phyloP scores from a whole-genome alignment of 2,329 filamentous ascomycete species.

The Pseudocercospora ulei region DNA sequence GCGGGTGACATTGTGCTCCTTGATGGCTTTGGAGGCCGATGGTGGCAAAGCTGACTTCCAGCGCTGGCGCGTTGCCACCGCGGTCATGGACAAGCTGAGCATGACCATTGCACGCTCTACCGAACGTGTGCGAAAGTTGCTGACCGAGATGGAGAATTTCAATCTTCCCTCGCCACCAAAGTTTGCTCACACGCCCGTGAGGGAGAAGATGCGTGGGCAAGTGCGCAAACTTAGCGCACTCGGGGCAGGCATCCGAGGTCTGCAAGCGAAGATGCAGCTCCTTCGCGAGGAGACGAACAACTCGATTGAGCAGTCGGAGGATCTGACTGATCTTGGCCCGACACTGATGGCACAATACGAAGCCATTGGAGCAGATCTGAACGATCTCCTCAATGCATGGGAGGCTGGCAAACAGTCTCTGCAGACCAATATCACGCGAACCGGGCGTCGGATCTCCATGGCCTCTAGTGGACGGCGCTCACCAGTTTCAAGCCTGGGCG shows the following conservation, averaged over 20 bases:
- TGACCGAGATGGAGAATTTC: constrained; percentile 64
- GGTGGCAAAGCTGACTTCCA: constrained; percentile 66
- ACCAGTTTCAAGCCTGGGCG: constrained; percentile 51
- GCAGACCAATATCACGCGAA: constrained; percentile 69
- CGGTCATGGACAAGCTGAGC: constrained; percentile 60
- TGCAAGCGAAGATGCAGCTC: constrained; percentile 91
- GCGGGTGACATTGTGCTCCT: constrained; percentile 77
- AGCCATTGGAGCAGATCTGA: constrained; percentile 79
- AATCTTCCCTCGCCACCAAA: constrained; percentile 49
- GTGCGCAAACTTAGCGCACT: constrained; percentile 79
- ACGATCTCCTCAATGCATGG: constrained; percentile 46
- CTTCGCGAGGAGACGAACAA: constrained; percentile 80
- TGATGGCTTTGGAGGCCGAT: constrained; percentile 75
- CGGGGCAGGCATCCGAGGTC: constrained; percentile 77
- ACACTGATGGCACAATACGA: constrained; percentile 85
- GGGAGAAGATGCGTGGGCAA: constrained; percentile 75
- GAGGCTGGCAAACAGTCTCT: constrained; percentile 65
- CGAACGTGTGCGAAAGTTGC: constrained; percentile 55
- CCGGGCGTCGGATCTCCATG: constrained; percentile 52
- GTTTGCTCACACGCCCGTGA: constrained; percentile 51
- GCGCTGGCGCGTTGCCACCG: constrained; percentile 68
- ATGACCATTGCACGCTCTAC: constrained; percentile 53
- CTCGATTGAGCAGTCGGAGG: constrained; percentile 59
- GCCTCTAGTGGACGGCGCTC: constrained; percentile 41
- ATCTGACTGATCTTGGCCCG: constrained; percentile 56